Evolutionary conservation across 768 basidiomycete genomes (phyloP).

Genomic region (Suillus tomentosus): DNA sequence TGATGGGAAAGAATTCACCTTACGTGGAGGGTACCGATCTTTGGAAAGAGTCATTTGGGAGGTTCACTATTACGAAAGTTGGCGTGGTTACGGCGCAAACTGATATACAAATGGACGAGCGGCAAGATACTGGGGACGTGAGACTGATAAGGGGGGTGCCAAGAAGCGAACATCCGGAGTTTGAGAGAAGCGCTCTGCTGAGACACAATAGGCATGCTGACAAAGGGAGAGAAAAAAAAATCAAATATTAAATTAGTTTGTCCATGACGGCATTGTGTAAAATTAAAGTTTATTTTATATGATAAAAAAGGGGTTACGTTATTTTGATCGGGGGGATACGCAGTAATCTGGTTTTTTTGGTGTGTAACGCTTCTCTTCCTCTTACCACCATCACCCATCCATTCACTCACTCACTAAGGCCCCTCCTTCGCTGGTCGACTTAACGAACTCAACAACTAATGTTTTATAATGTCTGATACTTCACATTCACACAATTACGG

Average conservation of each 20-base stretch:
- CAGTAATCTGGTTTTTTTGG: constrained; percentile 6
- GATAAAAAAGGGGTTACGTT: constrained; percentile 6
- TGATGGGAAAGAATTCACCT: neutral
- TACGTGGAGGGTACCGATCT: no score
- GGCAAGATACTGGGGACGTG: constrained; percentile 1
- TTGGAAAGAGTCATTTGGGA: no score
- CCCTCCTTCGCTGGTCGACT: constrained; percentile 2
- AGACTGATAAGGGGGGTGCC: neutral
- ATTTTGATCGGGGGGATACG: constrained; percentile 8
- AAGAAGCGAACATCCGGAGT: neutral
- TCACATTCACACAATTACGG: constrained; percentile 48
- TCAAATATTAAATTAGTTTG: neutral
- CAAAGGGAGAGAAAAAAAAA: neutral
- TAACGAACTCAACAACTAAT: neutral
- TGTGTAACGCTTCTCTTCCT: neutral
- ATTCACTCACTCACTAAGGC: neutral
- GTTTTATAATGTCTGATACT: constrained; percentile 16
- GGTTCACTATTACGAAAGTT: no score
- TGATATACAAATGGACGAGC: neutral
- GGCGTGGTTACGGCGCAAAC: no score
- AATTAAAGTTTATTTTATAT: constrained; percentile 1
- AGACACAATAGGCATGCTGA: neutral
- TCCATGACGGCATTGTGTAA: constrained; percentile 5
- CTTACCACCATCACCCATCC: constrained; percentile 3
- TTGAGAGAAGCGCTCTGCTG: neutral